Percentiles rank a stretch among this genome's conserved stretches.
Evolutionary conservation across 2,329 filamentous ascomycete species (phyloP).

Genomic region (Pezicula carpinea): DNA sequence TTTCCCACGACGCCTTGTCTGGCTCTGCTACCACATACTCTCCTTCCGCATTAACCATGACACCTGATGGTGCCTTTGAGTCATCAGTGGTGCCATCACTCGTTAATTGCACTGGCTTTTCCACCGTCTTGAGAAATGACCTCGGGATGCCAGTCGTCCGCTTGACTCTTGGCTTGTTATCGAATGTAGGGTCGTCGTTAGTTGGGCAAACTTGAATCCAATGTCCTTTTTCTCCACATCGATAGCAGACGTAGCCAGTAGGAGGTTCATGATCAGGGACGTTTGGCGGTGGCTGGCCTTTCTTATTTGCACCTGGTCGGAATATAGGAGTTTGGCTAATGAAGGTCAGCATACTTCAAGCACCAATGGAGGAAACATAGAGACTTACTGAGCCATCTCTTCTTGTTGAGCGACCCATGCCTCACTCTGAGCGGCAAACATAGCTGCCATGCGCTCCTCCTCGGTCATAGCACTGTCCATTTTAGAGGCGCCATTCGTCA

Average conservation of each 20-base stretch:
- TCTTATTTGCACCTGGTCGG: slow-evolving; percentile 58
- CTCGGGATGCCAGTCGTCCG: slow-evolving; percentile 94
- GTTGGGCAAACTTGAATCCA: slow-evolving; percentile 98
- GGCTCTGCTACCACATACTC: slow-evolving; percentile 96
- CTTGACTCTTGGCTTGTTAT: slow-evolving; percentile 89
- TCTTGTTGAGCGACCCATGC: slow-evolving; percentile 93
- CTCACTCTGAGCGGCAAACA: slow-evolving; percentile 84
- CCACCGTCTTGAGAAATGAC: slow-evolving; percentile 91
- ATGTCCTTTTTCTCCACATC: slow-evolving; percentile 96
- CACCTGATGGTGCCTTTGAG: slow-evolving; percentile 74
- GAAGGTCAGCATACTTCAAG: slow-evolving; percentile 9
- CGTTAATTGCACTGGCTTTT: slow-evolving; percentile 75
- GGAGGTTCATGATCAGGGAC: slow-evolving; percentile 92
- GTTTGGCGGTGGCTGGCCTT: slow-evolving; percentile 47
- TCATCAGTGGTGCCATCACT: slow-evolving; percentile 76
- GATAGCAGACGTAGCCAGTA: slow-evolving; percentile 91
- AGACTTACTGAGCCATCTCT: slow-evolving; percentile 73
- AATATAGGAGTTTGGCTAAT: slow-evolving; percentile 57
- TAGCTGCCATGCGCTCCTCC: slow-evolving; percentile 87
- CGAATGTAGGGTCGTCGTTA: slow-evolving; percentile 96
- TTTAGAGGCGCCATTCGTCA: slow-evolving; percentile 51
- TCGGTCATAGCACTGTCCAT: slow-evolving; percentile 82
- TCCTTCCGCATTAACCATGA: slow-evolving; percentile 97
- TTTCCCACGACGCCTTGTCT: slow-evolving; percentile 93
- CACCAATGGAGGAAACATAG: slow-evolving; percentile 28